Base-by-base conservation (phyloP, 2,329 filamentous ascomycete species). In the Fusarium burgessii region DNA sequence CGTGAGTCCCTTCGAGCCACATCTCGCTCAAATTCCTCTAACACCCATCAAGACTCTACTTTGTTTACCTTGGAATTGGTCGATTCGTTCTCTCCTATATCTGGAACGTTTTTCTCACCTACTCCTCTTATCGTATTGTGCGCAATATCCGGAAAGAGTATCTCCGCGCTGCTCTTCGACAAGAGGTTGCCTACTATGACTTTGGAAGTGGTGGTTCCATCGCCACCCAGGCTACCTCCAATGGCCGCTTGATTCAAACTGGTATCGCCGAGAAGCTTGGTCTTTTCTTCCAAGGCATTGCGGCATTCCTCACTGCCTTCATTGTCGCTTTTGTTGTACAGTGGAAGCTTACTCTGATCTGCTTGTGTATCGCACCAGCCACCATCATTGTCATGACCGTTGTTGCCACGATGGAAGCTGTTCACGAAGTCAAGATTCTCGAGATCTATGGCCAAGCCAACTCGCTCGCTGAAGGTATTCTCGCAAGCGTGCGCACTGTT, bases 21-120 rank as follows among this genome's bases (percentile, higher is more conserved):
- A 35, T n/a, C 3, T 18, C 36, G 7, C 25, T 36, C n/a, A 18
- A 5, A 6, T 27, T 6, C 86, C 45, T 71, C 74, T 25, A 72
- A 32, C 10, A 13, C 27, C 6, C 17, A 23, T 20, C 18, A 27
- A 86, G 84, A 1, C 78, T 90, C 9, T 89, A 86, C 74, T 89
- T 90, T 70, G 81, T 90, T 29, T 90, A 89, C 66, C 80, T 90
- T 15, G 89, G 88, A 71, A 79, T 89, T 54, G 87, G 78, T 0
- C 84, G 86, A 46, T 86, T 89, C 63, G 74, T 79, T 25, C 77
- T 87, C 18, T 81, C 84, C 15, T 90, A 89, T 67, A 74, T 82
- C 20, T 82, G 83, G 75, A 82, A 82, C 49, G 74, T 78, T 6
- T 78, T 81, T 51, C 76, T 88, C 23, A 87, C 84, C 5, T 84